phyloP scores from a whole-genome alignment of 2,329 filamentous ascomycete genomes.

The Epichloe aotearoae region DNA sequence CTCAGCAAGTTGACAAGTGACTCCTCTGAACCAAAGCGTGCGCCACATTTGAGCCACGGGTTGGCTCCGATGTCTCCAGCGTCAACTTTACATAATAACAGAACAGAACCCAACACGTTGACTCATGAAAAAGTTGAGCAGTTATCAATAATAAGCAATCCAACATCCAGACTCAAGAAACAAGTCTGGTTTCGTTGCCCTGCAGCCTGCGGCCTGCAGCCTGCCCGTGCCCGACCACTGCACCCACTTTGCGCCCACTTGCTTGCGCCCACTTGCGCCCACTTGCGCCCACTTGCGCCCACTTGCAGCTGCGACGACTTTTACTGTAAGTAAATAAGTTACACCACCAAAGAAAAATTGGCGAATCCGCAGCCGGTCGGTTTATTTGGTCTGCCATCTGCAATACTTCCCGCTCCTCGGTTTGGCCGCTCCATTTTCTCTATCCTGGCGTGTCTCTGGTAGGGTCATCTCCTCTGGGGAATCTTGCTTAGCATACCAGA shows the following conservation, averaged over 20 bases:
- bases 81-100: no score
- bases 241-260: slow-evolving; percentile 6
- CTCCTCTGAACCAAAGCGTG: no score
- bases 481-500: slow-evolving; percentile 1
- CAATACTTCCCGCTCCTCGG: neutral
- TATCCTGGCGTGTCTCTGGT: neutral
- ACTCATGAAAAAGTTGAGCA: no score
- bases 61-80: no score
- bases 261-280: slow-evolving; percentile 10
- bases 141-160: no score
- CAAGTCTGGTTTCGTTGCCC: no score
- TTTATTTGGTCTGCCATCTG: neutral
- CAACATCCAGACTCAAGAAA: no score
- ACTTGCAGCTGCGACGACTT: slow-evolving; percentile 11
- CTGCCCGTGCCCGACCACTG: neutral
- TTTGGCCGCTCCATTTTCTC: neutral
- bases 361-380: slow-evolving; percentile 1
- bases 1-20: no score
- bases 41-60: no score
- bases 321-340: slow-evolving; percentile 8
- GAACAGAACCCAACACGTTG: no score
- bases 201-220: no score
- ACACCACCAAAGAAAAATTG: slow-evolving; percentile 12
- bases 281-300: slow-evolving; percentile 9
- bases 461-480: neutral